These are phyloP conservation scores for Lathyrus aphaca DNA, from an alignment of 306 rosid genomes.

Conservation along the genomic window DNA sequence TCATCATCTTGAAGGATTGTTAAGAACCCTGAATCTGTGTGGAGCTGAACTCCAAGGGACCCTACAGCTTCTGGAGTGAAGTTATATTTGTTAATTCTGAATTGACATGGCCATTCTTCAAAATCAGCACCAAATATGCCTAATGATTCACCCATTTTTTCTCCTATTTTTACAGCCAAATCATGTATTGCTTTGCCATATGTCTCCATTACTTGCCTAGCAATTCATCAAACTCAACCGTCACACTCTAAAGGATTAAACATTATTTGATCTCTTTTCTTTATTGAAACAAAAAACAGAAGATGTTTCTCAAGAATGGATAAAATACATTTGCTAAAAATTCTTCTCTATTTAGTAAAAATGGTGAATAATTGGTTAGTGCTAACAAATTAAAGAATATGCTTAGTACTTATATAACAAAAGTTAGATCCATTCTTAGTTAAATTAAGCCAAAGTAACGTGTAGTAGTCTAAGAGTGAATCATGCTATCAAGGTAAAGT, in stretches of 20 bases:
- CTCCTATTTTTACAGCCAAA: conserved; percentile 41
- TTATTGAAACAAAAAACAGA: too few species aligned
- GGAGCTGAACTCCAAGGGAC: conserved; percentile 49
- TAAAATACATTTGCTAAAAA: too few species aligned
- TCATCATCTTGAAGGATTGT: conserved; percentile 77
- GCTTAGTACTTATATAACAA: too few species aligned
- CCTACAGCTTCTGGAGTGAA: conserved; percentile 52
- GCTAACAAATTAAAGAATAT: too few species aligned
- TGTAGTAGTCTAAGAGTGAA: too few species aligned
- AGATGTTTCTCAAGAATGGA: too few species aligned
- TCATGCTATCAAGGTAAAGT: background rate
- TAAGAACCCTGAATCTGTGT: conserved; percentile 61
- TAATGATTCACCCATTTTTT: conserved; percentile 52
- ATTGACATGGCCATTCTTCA: conserved; percentile 53
- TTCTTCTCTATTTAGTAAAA: too few species aligned
- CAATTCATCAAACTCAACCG: background rate
- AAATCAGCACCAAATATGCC: conserved; percentile 44
- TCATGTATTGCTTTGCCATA: conserved; percentile 53
- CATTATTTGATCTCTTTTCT: too few species aligned
- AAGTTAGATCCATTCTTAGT: too few species aligned
- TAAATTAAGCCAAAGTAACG: too few species aligned
- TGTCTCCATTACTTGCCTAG: conserved; percentile 39
- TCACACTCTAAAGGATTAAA: too few species aligned
- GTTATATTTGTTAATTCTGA: conserved; percentile 66
- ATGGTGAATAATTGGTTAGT: too few species aligned